Base-by-base conservation (phyloP, 371 early-diverging fungal species). In the Fennellomyces sp. region DNA sequence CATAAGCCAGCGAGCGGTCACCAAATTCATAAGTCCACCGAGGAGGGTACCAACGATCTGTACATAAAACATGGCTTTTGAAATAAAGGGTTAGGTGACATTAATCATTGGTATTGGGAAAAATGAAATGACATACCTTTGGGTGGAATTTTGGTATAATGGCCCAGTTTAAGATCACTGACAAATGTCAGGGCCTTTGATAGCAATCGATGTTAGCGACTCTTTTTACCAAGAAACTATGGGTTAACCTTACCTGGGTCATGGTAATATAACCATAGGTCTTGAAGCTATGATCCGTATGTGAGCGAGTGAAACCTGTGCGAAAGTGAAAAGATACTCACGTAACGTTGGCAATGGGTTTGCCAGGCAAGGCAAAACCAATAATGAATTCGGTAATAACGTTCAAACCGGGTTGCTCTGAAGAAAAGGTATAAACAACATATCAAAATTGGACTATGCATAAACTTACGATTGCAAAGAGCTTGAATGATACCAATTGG, bases 401-500 rank as follows among this genome's bases (percentile, higher is more conserved):
- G 54, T 91, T 91, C 21, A 92, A 74, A 23, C 88, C 89, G 21
- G 89, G 89, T 33, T 82, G 75, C 49, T 86, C 39, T 39, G n/a
- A n/a, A n/a, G n/a, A 39, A 10, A 10, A 10, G 15, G 17, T 10
- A 15, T 39, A 17, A n/a, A 6, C 5, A 15, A 39, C 17, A 11
- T 39, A 39, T 15, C 15, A 39, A 17, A 39, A 15, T 15, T 4
- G 10, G 15, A 39, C n/a, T 15, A 39, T 15, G 4, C 10, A 10
- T 15, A 15, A 39, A 39, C 39, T 39, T n/a, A 39, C 39, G 85
- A 60, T 87, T 88, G 62, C 73, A 88, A 19, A 92, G 74, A 25
- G 93, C 93, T 33, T 81, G 78, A 49, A 91, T 81, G 51, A 91
- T 89, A 71, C 92, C 94, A 41, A 93, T 83, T 1, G 96, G 94